A percentile compares a stretch with the other conserved stretches of the same genome.
Evolutionary conservation across 768 basidiomycete genomes (phyloP).

Genomic region (Lyophyllum shimeji): DNA sequence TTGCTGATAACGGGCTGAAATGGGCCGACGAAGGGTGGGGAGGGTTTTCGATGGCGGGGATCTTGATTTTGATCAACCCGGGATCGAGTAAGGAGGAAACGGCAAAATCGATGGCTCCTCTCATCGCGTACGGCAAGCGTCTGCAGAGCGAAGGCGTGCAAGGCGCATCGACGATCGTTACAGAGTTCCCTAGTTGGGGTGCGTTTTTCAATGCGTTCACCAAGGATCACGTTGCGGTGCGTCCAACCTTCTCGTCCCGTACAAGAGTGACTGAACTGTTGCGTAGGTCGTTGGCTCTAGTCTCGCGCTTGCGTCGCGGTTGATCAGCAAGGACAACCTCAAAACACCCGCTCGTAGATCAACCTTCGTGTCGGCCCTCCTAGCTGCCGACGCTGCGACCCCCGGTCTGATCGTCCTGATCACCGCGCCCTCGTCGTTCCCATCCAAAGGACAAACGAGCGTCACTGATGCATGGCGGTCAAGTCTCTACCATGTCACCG

Average conservation of each 20-base stretch:
- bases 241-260: slow-evolving; percentile 6
- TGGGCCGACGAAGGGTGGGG: slow-evolving; percentile 52
- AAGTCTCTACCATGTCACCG: slow-evolving; percentile 46
- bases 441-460: slow-evolving; percentile 35
- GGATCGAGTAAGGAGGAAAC: slow-evolving; percentile 35
- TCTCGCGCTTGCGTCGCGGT: slow-evolving; percentile 42
- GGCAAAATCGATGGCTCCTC: slow-evolving; percentile 36
- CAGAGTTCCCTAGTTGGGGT: slow-evolving; percentile 41
- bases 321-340: slow-evolving; percentile 41
- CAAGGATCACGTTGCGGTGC: slow-evolving; percentile 36
- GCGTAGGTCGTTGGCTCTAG: slow-evolving; percentile 38
- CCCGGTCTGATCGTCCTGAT: slow-evolving; percentile 43
- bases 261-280: slow-evolving; percentile 2
- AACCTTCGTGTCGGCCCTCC: slow-evolving; percentile 34
- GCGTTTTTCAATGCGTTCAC: slow-evolving; percentile 40
- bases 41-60: slow-evolving; percentile 36
- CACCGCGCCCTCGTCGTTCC: slow-evolving; percentile 35
- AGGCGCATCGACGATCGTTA: slow-evolving; percentile 28
- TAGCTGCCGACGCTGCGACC: slow-evolving; percentile 33
- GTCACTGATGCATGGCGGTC: slow-evolving; percentile 44
- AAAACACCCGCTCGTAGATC: slow-evolving; percentile 25
- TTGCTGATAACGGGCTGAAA: slow-evolving; percentile 35
- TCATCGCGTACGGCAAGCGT: slow-evolving; percentile 35
- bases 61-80: slow-evolving; percentile 46
- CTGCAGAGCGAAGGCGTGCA: slow-evolving; percentile 23